Evolutionary conservation across 352 stramenopile species (phyloP), one percentile per base, ranked within the genome.

Genomic region (Globisporangium spiculum): DNA sequence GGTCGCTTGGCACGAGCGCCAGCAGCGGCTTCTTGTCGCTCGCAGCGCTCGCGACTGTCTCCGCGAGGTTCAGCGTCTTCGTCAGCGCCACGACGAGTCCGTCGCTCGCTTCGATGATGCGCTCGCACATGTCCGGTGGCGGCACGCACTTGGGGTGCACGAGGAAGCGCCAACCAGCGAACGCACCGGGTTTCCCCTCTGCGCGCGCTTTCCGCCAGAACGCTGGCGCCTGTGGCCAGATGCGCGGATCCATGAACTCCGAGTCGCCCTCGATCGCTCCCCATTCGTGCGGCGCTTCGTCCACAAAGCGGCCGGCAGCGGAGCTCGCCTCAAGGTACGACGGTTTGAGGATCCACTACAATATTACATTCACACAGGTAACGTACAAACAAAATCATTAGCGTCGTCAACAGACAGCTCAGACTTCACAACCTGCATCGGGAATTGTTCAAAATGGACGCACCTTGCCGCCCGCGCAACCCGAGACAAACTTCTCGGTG

Each of bases 401-500:
- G 32, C 32, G 10, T 24, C 2, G 5, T 32, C 4, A 70, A 14
- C 34, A 59, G 1, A 18, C 27, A 26, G 10, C 27, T 27, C 57
- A 24, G 2, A 4, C 30, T 20, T 24, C 22, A 12, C 16, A 41
- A 5, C 4, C 14, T 6, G 6, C 44, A 24, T 2, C 18, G 22
- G 18, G 44, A 10, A 38, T 38, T 38, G 32, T 12, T 22, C 18
- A 5, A 24, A 3, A 48, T 9, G 30, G 7, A 66, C 75, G 22
- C 64, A 96, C 88, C 83, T 96, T 96, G 52, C 89, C 89, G 64
- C 83, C 75, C 5, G 87, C 86, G 62, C 88, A 95, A 24, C 85
- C 89, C 32, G 85, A 83, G 22, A 96, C 79, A 63, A 96, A 93
- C 68, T 96, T 96, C 67, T 96, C 89, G 4, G 89, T 96, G 2